Evolutionary conservation across 371 early-diverging fungal genomes (phyloP).

Genomic region (Rhizomucor miehei): DNA sequence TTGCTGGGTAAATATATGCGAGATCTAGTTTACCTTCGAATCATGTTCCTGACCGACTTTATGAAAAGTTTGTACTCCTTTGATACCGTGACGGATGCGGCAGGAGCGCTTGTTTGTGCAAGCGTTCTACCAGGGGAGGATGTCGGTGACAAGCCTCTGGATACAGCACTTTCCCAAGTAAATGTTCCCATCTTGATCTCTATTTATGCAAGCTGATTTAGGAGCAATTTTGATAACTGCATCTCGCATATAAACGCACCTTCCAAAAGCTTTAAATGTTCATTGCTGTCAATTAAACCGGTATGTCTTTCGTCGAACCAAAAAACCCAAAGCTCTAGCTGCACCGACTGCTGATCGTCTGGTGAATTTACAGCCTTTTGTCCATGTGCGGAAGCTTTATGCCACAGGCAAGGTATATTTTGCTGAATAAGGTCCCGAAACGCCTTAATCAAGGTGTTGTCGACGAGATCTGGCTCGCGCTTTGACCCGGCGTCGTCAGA

Average conservation of each 20-base stretch:
- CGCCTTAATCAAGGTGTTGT: slow-evolving; percentile 24
- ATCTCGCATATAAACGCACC: slow-evolving; percentile 18
- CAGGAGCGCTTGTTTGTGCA: slow-evolving; percentile 16
- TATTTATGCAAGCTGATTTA: slow-evolving; percentile 3
- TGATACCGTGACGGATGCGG: slow-evolving; percentile 25
- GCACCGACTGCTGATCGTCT: slow-evolving; percentile 8
- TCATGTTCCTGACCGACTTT: slow-evolving; percentile 30
- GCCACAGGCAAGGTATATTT: slow-evolving; percentile 39
- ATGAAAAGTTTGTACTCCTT: slow-evolving; percentile 41
- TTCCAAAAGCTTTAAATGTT: slow-evolving; percentile 29
- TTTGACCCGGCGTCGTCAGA: slow-evolving; percentile 1
- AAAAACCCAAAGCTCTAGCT: slow-evolving; percentile 46
- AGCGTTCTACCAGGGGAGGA: slow-evolving; percentile 25
- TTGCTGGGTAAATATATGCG: background rate
- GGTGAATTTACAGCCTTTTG: background rate
- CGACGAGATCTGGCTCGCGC: background rate
- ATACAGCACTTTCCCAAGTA: slow-evolving; percentile 40
- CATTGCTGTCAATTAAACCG: slow-evolving; percentile 38
- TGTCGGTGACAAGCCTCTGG: slow-evolving; percentile 27
- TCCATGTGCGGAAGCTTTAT: slow-evolving; percentile 4
- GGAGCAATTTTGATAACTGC: background rate
- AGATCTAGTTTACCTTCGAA: slow-evolving; percentile 28
- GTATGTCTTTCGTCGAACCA: slow-evolving; percentile 52
- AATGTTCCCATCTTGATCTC: slow-evolving; percentile 44
- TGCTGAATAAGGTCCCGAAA: slow-evolving; percentile 25